Base-by-base conservation (phyloP, 2,329 filamentous ascomycete genomes). In the Aspergillus calidoustus region DNA sequence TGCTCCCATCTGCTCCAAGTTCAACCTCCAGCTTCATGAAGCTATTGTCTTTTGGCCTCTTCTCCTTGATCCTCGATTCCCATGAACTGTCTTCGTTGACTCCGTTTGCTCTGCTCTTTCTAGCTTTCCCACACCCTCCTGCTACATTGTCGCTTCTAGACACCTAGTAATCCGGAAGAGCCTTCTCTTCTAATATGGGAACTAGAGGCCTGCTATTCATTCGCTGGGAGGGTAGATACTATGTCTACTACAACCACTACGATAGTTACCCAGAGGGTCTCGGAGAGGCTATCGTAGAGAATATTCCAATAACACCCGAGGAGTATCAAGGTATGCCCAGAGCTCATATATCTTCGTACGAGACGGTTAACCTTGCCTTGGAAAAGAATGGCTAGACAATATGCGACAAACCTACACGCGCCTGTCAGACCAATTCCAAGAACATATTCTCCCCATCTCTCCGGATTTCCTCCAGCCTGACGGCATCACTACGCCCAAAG, bases 211-310 rank as follows among this genome's bases (percentile, higher is more conserved):
- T 65, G 43, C 2, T 64, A 43, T 59, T 65, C 48, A 34, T 66
- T 34, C 66, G 64, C 48, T 69, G 61, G 47, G 59, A 57, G 15
- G 63, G 66, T 54, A 63, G 66, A 64, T 69, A 65, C 53, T 68
- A 65, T 23, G 43, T 62, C 56, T 66, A 68, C 54, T 63, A 62
- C 43, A 69, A 66, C 30, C 59, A 64, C 8, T 62, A 49, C 11
- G 66, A 69, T 55, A 68, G 63, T 31, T 68, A 68, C 17, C 66
- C 63, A 17, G 67, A 69, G 28, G 64, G 66, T 4, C 61, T 69
- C 19, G 64, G 67, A 7, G 48, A 54, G 1, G 63, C 56, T 9
- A 64, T 69, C 8, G 54, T 68, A 7, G 23, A 57, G 4, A 17
- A 62, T 7, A 68, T 69, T 25, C 67, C 67, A 15, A 7, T 13